Evolutionary conservation across 106 monocot species (phyloP).

Genomic region (Apostasia shenzhenica): DNA sequence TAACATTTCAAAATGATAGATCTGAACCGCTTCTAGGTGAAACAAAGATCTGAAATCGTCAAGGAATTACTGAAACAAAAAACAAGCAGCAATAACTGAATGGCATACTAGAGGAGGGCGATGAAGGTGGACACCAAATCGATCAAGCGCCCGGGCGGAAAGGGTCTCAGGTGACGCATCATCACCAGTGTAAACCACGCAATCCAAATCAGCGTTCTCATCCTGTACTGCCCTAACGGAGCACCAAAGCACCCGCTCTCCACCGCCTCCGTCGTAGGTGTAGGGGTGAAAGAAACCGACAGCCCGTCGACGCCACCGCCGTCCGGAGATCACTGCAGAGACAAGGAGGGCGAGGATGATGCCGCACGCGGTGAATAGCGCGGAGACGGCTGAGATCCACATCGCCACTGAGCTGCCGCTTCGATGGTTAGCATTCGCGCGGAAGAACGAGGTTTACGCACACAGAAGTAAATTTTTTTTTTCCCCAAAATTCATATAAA

Average conservation of each 20-base stretch:
- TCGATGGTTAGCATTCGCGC: not conserved
- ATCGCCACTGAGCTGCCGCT: not conserved
- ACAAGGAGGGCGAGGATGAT: not conserved
- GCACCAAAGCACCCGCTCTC: slow-evolving; percentile 97
- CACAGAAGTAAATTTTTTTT: no score
- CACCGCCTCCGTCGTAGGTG: slow-evolving; percentile 95
- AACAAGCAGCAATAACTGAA: no score
- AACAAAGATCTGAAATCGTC: no score
- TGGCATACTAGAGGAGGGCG: slow-evolving; percentile 39
- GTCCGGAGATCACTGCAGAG: slow-evolving; percentile 13
- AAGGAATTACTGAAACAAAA: no score
- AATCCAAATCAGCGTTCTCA: slow-evolving; percentile 44
- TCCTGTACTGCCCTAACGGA: slow-evolving; percentile 78
- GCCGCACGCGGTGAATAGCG: slow-evolving; percentile 4
- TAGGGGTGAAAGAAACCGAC: slow-evolving; percentile 93
- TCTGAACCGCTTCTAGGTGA: no score
- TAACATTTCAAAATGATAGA: no score
- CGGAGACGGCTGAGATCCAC: not conserved
- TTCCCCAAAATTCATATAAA: no score
- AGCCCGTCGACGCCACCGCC: slow-evolving; percentile 19
- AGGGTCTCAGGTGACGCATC: slow-evolving; percentile 60
- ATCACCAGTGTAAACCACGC: slow-evolving; percentile 72
- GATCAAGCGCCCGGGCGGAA: slow-evolving; percentile 52
- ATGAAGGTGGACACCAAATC: slow-evolving; percentile 76
- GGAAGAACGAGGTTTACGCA: no score